Percentiles rank a stretch among this genome's conserved stretches.
phyloP scores from a whole-genome alignment of 1,284 basidiomycete species.

The Fomitopsis pinicola region DNA sequence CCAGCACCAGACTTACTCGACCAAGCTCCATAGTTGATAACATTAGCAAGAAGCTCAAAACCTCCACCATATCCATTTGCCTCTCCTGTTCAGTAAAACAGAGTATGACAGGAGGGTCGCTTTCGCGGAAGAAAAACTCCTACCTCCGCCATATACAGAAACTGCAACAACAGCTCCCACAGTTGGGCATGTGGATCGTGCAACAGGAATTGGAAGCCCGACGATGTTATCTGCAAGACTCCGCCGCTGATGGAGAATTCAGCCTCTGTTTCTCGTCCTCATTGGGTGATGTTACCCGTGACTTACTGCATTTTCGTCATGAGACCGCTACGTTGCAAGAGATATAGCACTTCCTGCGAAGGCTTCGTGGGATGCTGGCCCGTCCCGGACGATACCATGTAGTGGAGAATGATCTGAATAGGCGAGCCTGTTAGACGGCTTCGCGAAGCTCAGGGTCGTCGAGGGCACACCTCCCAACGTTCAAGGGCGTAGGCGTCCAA shows the following conservation, averaged over 20 bases:
- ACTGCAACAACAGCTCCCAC: slow-evolving; percentile 95
- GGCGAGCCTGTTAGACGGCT: slow-evolving; percentile 2
- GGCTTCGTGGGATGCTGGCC: slow-evolving; percentile 65
- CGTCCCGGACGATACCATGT: slow-evolving; percentile 94
- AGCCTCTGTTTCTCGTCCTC: slow-evolving; percentile 2
- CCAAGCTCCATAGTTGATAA: slow-evolving; percentile 92
- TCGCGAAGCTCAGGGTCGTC: slow-evolving; percentile 6
- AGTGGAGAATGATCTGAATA: slow-evolving; percentile 89
- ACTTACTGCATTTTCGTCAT: slow-evolving; percentile 69
- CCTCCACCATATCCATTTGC: slow-evolving; percentile 90
- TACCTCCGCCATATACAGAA: slow-evolving; percentile 80
- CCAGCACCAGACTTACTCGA: slow-evolving; percentile 43
- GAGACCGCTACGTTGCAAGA: slow-evolving; percentile 83
- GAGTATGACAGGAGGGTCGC: slow-evolving; percentile 2
- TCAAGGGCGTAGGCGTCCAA: slow-evolving; percentile 86
- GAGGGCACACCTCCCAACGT: slow-evolving; percentile 81
- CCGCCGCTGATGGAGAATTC: slow-evolving; percentile 37
- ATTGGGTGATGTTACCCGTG: background rate
- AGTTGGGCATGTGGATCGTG: slow-evolving; percentile 96
- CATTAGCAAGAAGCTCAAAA: slow-evolving; percentile 94
- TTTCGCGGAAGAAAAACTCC: slow-evolving; percentile 12
- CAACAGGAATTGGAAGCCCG: slow-evolving; percentile 95
- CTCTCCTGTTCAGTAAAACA: slow-evolving; percentile 52
- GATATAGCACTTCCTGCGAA: slow-evolving; percentile 77
- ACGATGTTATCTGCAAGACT: slow-evolving; percentile 83